Base-by-base conservation (phyloP, 208 protist genomes). In the Acanthamoeba royreba region DNA sequence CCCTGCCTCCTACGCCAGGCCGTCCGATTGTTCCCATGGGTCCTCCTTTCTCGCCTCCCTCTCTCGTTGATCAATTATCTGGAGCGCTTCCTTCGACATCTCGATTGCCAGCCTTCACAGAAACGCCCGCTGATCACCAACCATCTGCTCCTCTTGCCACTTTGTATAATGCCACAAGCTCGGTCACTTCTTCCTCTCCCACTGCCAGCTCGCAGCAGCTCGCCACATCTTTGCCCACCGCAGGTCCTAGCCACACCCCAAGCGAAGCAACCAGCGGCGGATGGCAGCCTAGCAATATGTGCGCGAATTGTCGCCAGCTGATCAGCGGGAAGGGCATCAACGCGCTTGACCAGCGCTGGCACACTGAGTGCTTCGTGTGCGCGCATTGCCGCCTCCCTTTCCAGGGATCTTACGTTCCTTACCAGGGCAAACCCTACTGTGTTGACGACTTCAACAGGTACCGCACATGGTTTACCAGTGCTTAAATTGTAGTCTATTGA, bases 291-390 rank as follows among this genome's bases (percentile, higher is more conserved):
- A 7, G 40, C 38, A 81, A 47, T 19, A n/a, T 9, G n/a, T 88
- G 79, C 49, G 79, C 79, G 19, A 88, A 43, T 2, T 88, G 79
- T 28, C 49, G 47, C 31, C 79, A 88, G 35, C 42, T 47, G 17
- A 88, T 88, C 79, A 61, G 25, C 47, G 79, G 79, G 33, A 88
- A 88, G 79, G 79, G 79, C 79, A 88, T 88, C 79, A 88, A 88
- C 49, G 79, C 79, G 2, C 49, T 88, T 9, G 46, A 88, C 46
- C 43, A 88, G 40, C 43, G 49, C 28, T 88, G 79, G 79, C 79
- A 88, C 46, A 61, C 79, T 11, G 47, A 61, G 43, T 88, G 79
- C 79, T 88, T 88, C 61, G 79, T 88, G 25, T 88, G 79, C 79
- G 79, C 79, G 8, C 79, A 88, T 4, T 88, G 79, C 46, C 7